Evolutionary conservation across 139 green algal species (phyloP).

Genomic region (Raphidocelis subcapitata): DNA sequence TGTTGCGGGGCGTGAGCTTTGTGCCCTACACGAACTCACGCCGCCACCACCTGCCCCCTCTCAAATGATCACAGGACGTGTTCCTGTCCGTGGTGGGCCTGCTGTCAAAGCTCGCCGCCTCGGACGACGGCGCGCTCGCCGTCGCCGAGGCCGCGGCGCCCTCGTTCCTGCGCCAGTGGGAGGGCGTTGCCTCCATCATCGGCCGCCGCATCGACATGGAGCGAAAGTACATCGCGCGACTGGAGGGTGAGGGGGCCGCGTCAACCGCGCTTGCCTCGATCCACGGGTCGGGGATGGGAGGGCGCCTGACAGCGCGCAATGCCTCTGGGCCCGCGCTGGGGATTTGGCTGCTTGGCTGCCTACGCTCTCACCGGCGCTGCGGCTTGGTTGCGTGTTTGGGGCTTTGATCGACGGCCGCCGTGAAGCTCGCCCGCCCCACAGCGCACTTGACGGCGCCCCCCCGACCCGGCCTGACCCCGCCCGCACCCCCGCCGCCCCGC

Average conservation of each 20-base stretch:
- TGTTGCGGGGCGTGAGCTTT: neutral
- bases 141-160: neutral
- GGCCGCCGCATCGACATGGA: constrained; percentile 64
- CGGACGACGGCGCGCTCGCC: constrained; percentile 4
- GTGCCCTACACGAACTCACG: neutral
- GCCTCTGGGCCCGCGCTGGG: too few relatives aligned
- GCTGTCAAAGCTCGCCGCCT: constrained; percentile 42
- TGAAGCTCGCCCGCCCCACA: too few relatives aligned
- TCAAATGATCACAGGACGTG: constrained; percentile 51
- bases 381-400: too few relatives aligned
- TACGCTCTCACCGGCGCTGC: too few relatives aligned
- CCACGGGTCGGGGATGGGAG: too few relatives aligned
- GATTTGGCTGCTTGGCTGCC: too few relatives aligned
- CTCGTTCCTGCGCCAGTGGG: constrained; percentile 46
- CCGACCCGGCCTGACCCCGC: neutral
- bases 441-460: too few relatives aligned
- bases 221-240: constrained; percentile 69
- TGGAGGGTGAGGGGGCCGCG: constrained; percentile 62
- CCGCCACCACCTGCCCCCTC: neutral
- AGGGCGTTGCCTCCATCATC: constrained; percentile 72
- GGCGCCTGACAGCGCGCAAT: too few relatives aligned
- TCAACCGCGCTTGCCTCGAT: too few relatives aligned
- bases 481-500: neutral
- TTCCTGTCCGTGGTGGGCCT: constrained; percentile 53
- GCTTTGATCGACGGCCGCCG: too few relatives aligned